phyloP scores from a whole-genome alignment of 1,139 yeast species.

The Candida glucosophila region DNA sequence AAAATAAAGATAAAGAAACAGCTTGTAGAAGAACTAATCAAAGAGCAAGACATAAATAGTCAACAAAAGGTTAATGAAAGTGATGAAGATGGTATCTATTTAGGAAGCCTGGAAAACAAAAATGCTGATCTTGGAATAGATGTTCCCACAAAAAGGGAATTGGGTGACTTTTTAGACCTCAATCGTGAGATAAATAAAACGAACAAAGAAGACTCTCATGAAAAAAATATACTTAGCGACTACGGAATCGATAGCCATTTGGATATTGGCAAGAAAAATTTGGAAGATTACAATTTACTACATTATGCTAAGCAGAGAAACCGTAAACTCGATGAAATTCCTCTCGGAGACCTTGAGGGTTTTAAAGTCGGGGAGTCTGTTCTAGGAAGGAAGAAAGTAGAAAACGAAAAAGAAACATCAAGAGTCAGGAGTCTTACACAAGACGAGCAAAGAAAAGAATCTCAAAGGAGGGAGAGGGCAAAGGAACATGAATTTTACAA shows the following conservation, averaged over 20 bases:
- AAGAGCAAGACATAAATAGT: slow-evolving; percentile 7
- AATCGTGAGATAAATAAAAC: slow-evolving; percentile 22
- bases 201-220: slow-evolving; percentile 20
- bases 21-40: slow-evolving; percentile 21
- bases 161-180: slow-evolving; percentile 26
- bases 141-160: slow-evolving; percentile 2
- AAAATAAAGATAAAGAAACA: slow-evolving; percentile 29
- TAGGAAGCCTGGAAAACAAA: slow-evolving; percentile 22
- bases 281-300: slow-evolving; percentile 22
- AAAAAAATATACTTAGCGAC: slow-evolving; percentile 30
- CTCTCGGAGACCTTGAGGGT: slow-evolving; percentile 25
- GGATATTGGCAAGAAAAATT: slow-evolving; percentile 15
- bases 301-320: slow-evolving; percentile 12
- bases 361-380: slow-evolving; percentile 25
- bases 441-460: slow-evolving; percentile 21
- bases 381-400: slow-evolving; percentile 9
- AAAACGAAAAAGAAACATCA: slow-evolving; percentile 2
- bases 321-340: slow-evolving; percentile 16
- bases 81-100: slow-evolving; percentile 26
- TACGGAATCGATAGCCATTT: slow-evolving; percentile 29
- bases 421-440: slow-evolving; percentile 13
- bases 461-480: slow-evolving; percentile 14
- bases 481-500: slow-evolving; percentile 20
- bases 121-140: slow-evolving; percentile 5
- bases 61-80: slow-evolving; percentile 18